Percentiles rank a stretch among this genome's conserved stretches.
These are phyloP conservation scores for Blepharisma japonicum DNA, from an alignment of 73 alveolate genomes.

Conservation along the genomic window DNA sequence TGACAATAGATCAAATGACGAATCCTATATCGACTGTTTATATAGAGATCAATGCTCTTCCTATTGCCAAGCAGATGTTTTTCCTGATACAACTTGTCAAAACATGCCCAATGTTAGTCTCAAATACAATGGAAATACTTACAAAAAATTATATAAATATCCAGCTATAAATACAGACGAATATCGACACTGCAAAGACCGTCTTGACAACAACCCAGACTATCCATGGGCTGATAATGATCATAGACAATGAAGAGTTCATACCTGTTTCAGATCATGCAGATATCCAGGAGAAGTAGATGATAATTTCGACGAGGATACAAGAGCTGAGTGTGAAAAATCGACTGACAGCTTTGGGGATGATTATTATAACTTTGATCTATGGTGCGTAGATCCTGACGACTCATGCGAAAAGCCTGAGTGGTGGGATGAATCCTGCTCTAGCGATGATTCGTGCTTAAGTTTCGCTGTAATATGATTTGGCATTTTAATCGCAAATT, in stretches of 20 bases:
- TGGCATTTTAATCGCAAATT: conserved; percentile 42
- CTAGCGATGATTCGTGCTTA: conserved; percentile 12
- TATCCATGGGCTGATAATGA: conserved; percentile 40
- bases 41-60: conserved; percentile 40
- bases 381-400: conserved; percentile 38
- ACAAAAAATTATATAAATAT: conserved; percentile 41
- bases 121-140: conserved; percentile 44
- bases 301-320: conserved; percentile 44
- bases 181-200: conserved; percentile 34
- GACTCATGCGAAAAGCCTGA: conserved; percentile 43
- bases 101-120: conserved; percentile 2
- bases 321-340: conserved; percentile 41
- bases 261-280: conserved; percentile 60
- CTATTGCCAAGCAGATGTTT: conserved; percentile 50
- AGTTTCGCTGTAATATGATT: conserved; percentile 43
- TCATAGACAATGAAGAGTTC: conserved; percentile 58
- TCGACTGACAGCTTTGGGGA: neutral
- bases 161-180: conserved; percentile 34
- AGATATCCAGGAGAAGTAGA: conserved; percentile 33
- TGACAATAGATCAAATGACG: conserved; percentile 21
- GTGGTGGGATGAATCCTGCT: conserved; percentile 43
- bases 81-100: conserved; percentile 45
- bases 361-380: conserved; percentile 29
- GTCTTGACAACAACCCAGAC: conserved; percentile 37
- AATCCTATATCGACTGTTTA: conserved; percentile 30